Percentiles rank a stretch among this genome's conserved stretches.
These are phyloP conservation scores for Chondrus crispus DNA, from an alignment of 23 red algal genomes.

Conservation along the genomic window DNA sequence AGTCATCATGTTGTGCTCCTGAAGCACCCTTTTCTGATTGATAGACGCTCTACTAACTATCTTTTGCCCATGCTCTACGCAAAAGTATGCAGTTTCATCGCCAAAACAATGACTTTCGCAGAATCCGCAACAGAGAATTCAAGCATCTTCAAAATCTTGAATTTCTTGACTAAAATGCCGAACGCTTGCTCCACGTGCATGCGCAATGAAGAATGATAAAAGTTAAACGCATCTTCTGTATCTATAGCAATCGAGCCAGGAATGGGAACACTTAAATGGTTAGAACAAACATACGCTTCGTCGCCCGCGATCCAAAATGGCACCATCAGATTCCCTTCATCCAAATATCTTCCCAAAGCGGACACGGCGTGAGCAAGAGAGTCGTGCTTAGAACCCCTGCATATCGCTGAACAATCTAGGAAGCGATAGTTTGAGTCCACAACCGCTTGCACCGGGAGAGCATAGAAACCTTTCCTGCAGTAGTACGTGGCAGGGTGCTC, in stretches of 20 bases:
- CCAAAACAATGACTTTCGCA: no score
- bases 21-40: no score
- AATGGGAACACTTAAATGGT: neutral
- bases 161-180: neutral
- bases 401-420: neutral
- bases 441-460: neutral
- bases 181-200: neutral
- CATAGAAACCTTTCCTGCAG: conserved; percentile 20
- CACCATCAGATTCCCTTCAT: neutral
- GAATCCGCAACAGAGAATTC: no score
- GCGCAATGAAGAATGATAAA: neutral
- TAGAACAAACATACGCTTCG: neutral
- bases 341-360: neutral
- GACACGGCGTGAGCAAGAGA: neutral
- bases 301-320: conserved; percentile 12
- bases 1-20: no score
- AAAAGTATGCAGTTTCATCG: no score
- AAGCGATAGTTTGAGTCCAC: neutral
- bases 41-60: no score
- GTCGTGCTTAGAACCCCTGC: conserved; percentile 1
- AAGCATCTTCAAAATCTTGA: neutral
- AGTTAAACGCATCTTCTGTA: neutral
- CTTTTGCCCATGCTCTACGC: no score
- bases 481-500: neutral
- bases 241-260: neutral